Evolutionary conservation across 345 rosid species (phyloP), one percentile per base, ranked within the genome.

Genomic region (Balakata baccata): DNA sequence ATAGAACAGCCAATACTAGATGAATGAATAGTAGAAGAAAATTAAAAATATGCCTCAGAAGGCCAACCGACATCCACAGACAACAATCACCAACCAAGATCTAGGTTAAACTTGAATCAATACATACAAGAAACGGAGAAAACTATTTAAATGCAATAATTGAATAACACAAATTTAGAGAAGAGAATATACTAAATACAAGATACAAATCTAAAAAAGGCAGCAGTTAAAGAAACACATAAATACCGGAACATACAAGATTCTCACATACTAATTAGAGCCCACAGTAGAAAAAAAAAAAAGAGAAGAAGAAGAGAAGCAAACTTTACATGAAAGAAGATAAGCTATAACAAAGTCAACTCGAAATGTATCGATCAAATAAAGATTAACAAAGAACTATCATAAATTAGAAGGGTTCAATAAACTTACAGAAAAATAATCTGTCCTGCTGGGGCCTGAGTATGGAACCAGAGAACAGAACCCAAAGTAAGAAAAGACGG

Each of bases 61-160:
- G 18, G 49, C 58, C 39, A 50, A 12, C 17, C 22, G 4, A 38
- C 43, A 51, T 61, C 57, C 34, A 34, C 1, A 4, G 17, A 6
- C 12, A 65, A 37, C 3, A 45, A 17, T 23, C 11, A 66, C 25
- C 18, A 34, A 58, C 39, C 69, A 61, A 69, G 74, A 76, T 76
- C 69, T 38, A 63, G n/a, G 25, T 62, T 29, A 16, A 70, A 18
- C 46, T 52, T 51, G 11, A 14, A 58, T 67, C 59, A 67, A 17
- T 0, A 12, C 51, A 25, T 16, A 59, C 25, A 50, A 51, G 20
- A 60, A 49, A 61, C 56, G 25, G 61, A 20, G 13, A 10, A 62
- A 22, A 7, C 37, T 38, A 62, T 25, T 49, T 75, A 61, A 61
- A 69, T 11, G 23, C 22, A 69, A 37, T 43, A 18, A 51, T 34